Percentiles rank a stretch among this genome's conserved stretches.
These are phyloP conservation scores for Psilocybe tampanensis DNA, from an alignment of 768 basidiomycete genomes.

Conservation along the genomic window DNA sequence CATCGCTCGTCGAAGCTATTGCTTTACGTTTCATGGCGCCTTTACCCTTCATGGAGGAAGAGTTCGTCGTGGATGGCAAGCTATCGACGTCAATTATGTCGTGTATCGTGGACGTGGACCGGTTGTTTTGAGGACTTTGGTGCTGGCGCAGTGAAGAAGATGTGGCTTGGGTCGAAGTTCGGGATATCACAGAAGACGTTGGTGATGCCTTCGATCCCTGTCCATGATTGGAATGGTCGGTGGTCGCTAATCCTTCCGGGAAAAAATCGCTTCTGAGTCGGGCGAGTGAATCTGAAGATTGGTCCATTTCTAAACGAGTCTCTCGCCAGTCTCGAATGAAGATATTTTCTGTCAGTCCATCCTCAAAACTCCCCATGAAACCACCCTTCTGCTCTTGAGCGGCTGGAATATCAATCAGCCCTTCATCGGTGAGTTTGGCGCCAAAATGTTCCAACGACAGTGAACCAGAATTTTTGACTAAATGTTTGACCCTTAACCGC, in stretches of 20 bases:
- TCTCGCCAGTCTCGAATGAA: constrained; percentile 82
- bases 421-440: constrained; percentile 66
- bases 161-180: constrained; percentile 50
- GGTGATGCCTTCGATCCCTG: constrained; percentile 37
- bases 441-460: constrained; percentile 74
- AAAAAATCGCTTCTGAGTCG: constrained; percentile 23
- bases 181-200: constrained; percentile 43
- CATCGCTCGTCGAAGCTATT: constrained; percentile 42
- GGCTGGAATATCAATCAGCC: constrained; percentile 33
- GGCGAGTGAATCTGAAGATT: constrained; percentile 17
- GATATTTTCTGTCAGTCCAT: constrained; percentile 63
- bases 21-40: constrained; percentile 59
- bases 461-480: constrained; percentile 67
- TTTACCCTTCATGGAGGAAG: constrained; percentile 11
- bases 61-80: constrained; percentile 12
- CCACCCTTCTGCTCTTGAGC: constrained; percentile 40
- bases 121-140: constrained; percentile 52
- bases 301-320: constrained; percentile 48
- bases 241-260: constrained; percentile 10
- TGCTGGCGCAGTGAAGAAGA: constrained; percentile 46
- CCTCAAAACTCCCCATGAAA: constrained; percentile 63
- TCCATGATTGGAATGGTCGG: constrained; percentile 9
- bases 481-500: constrained; percentile 32
- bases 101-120: constrained; percentile 39
- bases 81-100: constrained; percentile 48